These are phyloP conservation scores for Sclerotinia subarctica DNA, from an alignment of 2,329 filamentous ascomycete species.

Conservation along the genomic window DNA sequence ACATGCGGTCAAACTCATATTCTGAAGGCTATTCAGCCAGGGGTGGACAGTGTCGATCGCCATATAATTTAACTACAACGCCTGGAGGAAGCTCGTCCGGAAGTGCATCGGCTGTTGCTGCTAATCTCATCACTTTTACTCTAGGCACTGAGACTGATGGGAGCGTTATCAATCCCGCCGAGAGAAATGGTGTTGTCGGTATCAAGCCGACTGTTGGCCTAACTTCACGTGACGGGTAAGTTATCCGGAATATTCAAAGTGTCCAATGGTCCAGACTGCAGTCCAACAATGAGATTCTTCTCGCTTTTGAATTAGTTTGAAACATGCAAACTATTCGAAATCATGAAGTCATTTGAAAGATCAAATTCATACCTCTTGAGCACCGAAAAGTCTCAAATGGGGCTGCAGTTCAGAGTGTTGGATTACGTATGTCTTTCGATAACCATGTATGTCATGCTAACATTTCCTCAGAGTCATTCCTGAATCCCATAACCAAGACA, in stretches of 20 bases:
- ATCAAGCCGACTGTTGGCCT: conserved; percentile 74
- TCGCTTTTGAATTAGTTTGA: not conserved
- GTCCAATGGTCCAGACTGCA: conserved; percentile 31
- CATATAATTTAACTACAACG: conserved; percentile 67
- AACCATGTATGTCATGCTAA: not conserved
- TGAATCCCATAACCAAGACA: conserved; percentile 65
- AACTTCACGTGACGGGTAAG: conserved; percentile 56
- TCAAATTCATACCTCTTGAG: not conserved
- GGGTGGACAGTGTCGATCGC: conserved; percentile 60
- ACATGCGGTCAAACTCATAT: conserved; percentile 65
- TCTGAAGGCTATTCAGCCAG: conserved; percentile 65
- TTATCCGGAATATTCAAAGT: not conserved
- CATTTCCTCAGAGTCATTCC: conserved; percentile 56
- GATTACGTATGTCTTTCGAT: not conserved
- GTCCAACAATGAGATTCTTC: conserved; percentile 43
- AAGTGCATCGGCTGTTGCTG: conserved; percentile 60
- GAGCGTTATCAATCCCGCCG: conserved; percentile 68
- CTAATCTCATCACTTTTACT: conserved; percentile 60
- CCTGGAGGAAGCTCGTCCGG: conserved; percentile 69
- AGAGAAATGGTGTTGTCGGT: conserved; percentile 66
- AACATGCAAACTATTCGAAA: not conserved
- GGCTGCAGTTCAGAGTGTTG: not conserved
- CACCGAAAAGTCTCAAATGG: not conserved
- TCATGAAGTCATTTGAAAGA: too few relatives aligned
- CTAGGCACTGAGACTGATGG: conserved; percentile 74